Evolutionary conservation across 1,284 basidiomycete species (phyloP), one percentile per base, ranked within the genome.

Genomic region (Ustilago shanxiensis): DNA sequence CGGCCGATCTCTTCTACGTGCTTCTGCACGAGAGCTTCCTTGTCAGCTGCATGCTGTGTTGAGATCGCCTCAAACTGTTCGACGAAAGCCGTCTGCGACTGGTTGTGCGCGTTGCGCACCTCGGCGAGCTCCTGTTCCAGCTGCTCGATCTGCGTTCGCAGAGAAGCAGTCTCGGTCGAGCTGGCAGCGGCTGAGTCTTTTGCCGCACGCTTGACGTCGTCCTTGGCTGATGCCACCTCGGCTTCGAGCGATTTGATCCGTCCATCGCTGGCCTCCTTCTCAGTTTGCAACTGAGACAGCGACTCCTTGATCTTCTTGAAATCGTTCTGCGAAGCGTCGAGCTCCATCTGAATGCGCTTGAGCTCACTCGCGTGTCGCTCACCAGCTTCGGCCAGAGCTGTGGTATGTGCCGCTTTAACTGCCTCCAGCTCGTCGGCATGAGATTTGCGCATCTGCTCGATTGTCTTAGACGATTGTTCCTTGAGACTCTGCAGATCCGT

Each of bases 1-100:
- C 66, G 56, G 5, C 44, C 59, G 18, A 76, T 28, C 39, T 80
- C 73, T n/a, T 61, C 63, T 22, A 76, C 69, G 53, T 79, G 76
- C 50, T 76, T 79, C 61, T 79, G 60, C 18, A 65, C 44, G 28
- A 77, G 63, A 10, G 50, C 60, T 16, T 66, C 59, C 53, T 75
- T 77, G 53, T 76, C 72, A 20, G 59, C 59, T 20, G 62, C 60
- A 24, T 79, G 66, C 33, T 66, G 56, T 8, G 41, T 24, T 26
- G 66, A 66, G 62, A 69, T 74, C 9, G 64, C 60, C 9, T 78
- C 75, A 16, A 80, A 60, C 24, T 78, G 75, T 52, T 80, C 78
- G 33, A 66, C 72, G 37, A 80, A 80, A 0, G 72, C 75, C 13
- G 56, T 68, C 56, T 74, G 71, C 54, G 67, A 71, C 53, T 78